phyloP scores from a whole-genome alignment of 2,329 filamentous ascomycete genomes.

The Trichoderma gracile region DNA sequence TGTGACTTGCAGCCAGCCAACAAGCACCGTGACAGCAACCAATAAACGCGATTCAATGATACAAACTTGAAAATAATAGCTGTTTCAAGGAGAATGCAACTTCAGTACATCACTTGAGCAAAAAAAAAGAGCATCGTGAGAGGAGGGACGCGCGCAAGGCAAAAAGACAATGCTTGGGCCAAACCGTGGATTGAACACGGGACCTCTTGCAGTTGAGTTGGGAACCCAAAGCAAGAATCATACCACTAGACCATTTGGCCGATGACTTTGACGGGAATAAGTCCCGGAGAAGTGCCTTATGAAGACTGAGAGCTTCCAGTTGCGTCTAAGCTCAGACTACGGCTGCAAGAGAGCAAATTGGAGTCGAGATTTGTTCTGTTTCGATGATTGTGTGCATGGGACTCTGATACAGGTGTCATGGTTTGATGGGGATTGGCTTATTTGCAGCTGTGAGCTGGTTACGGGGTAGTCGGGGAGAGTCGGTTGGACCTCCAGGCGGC shows the following conservation, averaged over 20 bases:
- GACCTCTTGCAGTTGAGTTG: conserved; percentile 26
- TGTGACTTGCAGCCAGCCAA: not conserved
- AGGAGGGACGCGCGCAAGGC: conserved; percentile 26
- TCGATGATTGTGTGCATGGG: not conserved
- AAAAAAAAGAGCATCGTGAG: not conserved
- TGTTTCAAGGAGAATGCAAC: not conserved
- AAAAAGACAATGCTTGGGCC: conserved; percentile 29
- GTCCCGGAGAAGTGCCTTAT: not conserved
- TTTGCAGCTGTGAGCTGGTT: too few relatives aligned
- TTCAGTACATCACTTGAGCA: not conserved
- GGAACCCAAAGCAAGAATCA: conserved; percentile 28
- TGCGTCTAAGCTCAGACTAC: not conserved
- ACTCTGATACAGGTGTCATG: not conserved
- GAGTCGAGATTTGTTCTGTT: not conserved
- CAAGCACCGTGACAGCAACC: not conserved
- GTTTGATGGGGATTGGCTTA: not conserved
- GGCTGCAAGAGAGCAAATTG: too few relatives aligned
- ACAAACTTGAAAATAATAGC: too few relatives aligned
- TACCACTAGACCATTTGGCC: conserved; percentile 28
- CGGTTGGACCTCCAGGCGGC: too few relatives aligned
- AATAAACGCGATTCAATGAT: too few relatives aligned
- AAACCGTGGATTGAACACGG: conserved; percentile 28
- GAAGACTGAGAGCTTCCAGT: not conserved
- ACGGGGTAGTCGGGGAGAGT: too few relatives aligned
- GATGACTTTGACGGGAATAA: not conserved